phyloP scores from a whole-genome alignment of 192 early-diverging fungal genomes.

The Coemansia sp. region DNA sequence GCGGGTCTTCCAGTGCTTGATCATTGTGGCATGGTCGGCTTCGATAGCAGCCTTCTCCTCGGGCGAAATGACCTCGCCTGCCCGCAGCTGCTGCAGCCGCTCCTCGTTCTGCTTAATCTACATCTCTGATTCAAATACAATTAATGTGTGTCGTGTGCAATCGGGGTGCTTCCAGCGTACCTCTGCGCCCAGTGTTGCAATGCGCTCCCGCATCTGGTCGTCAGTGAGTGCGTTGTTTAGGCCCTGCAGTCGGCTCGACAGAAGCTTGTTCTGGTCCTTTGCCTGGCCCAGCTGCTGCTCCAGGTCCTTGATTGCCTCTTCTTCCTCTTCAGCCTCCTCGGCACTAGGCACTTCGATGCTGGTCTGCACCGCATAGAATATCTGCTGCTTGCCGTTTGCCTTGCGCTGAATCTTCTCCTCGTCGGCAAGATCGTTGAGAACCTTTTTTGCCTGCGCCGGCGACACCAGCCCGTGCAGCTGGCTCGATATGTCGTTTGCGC shows the following conservation, averaged over 20 bases:
- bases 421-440: constrained; percentile 45
- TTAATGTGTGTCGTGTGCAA: not conserved
- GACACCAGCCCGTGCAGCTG: constrained; percentile 51
- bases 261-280: constrained; percentile 30
- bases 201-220: constrained; percentile 47
- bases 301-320: constrained; percentile 30
- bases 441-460: constrained; percentile 36
- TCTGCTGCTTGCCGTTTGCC: constrained; percentile 44
- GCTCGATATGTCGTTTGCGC: constrained; percentile 51
- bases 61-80: constrained; percentile 46
- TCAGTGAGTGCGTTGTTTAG: constrained; percentile 37
- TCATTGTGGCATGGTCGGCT: constrained; percentile 33
- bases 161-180: constrained; percentile 4
- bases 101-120: constrained; percentile 33
- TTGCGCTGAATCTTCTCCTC: constrained; percentile 35
- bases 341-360: constrained; percentile 32
- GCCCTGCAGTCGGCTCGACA: constrained; percentile 18
- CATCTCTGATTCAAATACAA: no score
- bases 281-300: constrained; percentile 19
- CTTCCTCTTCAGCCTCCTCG: constrained; percentile 48
- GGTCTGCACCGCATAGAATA: constrained; percentile 38
- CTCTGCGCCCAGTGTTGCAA: constrained; percentile 26
- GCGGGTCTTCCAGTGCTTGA: constrained; percentile 56
- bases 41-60: constrained; percentile 36
- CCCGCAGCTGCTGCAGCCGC: constrained; percentile 32